phyloP scores from a whole-genome alignment of 805 yeast species.

The Metschnikowia shivogae region DNA sequence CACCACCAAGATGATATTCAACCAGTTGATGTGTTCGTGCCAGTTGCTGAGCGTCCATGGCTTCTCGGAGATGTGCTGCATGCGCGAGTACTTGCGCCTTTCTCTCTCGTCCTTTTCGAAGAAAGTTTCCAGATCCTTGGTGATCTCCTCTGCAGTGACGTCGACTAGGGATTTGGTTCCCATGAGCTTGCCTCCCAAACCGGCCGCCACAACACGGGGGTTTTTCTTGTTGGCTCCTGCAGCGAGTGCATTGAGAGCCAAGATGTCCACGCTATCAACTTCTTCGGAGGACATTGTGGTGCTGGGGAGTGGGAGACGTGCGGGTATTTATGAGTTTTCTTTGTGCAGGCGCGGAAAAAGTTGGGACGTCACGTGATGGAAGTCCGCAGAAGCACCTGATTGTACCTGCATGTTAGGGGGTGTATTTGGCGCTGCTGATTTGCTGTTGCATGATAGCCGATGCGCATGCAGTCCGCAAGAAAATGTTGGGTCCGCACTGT shows the following conservation, averaged over 20 bases:
- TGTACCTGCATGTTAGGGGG: too few relatives aligned
- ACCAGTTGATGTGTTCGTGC: slow-evolving; percentile 75
- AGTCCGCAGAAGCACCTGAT: not conserved
- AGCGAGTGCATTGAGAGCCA: slow-evolving; percentile 71
- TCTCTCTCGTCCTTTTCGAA: slow-evolving; percentile 38
- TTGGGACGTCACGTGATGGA: slow-evolving; percentile 4
- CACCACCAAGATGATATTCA: slow-evolving; percentile 62
- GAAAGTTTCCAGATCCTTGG: slow-evolving; percentile 42
- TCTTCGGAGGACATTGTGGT: slow-evolving; percentile 14
- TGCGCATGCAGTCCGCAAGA: not conserved
- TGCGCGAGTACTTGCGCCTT: slow-evolving; percentile 35
- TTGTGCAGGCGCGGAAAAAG: slow-evolving; percentile 7
- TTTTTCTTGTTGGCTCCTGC: slow-evolving; percentile 73
- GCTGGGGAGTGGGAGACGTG: not conserved
- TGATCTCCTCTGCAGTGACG: slow-evolving; percentile 61
- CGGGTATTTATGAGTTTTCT: not conserved
- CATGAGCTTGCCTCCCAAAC: slow-evolving; percentile 71
- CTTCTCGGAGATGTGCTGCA: slow-evolving; percentile 65
- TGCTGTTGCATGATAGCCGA: slow-evolving; percentile 1
- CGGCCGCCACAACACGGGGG: slow-evolving; percentile 74
- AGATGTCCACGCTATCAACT: slow-evolving; percentile 49
- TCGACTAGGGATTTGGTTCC: slow-evolving; percentile 71
- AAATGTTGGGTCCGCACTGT: not conserved
- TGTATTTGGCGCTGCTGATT: not conserved
- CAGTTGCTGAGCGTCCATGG: slow-evolving; percentile 75